Percentiles rank a stretch among this genome's conserved stretches.
phyloP scores from a whole-genome alignment of 495 filamentous ascomycete species.

The Podospora pseudocomata region DNA sequence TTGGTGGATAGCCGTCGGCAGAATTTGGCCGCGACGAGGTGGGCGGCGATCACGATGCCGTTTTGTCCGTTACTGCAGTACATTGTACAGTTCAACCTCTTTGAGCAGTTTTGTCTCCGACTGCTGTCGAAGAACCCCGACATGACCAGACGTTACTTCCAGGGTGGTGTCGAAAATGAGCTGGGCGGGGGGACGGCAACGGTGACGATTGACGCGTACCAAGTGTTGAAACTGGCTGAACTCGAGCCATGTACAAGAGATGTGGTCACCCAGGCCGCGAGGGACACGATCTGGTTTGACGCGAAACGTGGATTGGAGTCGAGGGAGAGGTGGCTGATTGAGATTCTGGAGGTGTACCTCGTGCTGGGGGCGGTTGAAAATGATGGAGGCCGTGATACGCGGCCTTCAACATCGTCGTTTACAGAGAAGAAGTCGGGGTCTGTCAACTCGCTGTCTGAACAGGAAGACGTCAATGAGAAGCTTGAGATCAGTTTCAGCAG shows the following conservation, averaged over 20 bases:
- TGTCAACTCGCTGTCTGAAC: not conserved
- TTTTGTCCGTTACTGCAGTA: conserved; percentile 36
- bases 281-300: conserved; percentile 29
- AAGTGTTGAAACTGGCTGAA: conserved; percentile 23
- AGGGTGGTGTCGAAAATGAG: not conserved
- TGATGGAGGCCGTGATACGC: too few species aligned
- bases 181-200: too few species aligned
- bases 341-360: conserved; percentile 30
- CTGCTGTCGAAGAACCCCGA: conserved; percentile 15
- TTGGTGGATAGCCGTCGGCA: conserved; percentile 31
- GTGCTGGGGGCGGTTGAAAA: conserved; percentile 28
- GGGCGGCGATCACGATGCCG: conserved; percentile 16
- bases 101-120: conserved; percentile 38
- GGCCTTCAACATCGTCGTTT: not conserved
- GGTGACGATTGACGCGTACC: not conserved
- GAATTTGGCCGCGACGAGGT: conserved; percentile 17
- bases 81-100: conserved; percentile 37
- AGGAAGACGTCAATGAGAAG: not conserved
- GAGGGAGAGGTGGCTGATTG: conserved; percentile 45
- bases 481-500: not conserved
- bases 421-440: not conserved
- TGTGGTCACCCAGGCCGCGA: conserved; percentile 11
- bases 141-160: not conserved
- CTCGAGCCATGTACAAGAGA: not conserved
- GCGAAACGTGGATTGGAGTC: conserved; percentile 35